These are phyloP conservation scores for Trametes meyenii DNA, from an alignment of 768 basidiomycete species.

Conservation along the genomic window DNA sequence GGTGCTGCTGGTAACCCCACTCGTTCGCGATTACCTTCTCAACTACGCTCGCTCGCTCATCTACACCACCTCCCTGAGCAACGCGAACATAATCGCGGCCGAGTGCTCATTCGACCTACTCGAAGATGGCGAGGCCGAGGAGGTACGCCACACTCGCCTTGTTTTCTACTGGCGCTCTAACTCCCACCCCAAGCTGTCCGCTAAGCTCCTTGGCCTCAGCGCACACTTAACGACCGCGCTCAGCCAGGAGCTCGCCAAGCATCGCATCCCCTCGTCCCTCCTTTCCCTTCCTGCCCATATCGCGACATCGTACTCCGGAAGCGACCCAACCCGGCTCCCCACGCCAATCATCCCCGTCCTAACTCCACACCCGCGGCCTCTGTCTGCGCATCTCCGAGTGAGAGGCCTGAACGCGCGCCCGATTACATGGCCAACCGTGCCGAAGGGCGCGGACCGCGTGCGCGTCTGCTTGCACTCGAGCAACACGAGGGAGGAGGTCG, in stretches of 20 bases:
- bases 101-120: conserved; percentile 82
- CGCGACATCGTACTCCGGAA: conserved; percentile 29
- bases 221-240: conserved; percentile 40
- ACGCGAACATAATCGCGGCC: conserved; percentile 73
- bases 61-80: conserved; percentile 86
- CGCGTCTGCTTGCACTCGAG: conserved; percentile 87
- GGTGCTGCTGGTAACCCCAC: conserved; percentile 69
- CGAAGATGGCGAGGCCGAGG: conserved; percentile 61
- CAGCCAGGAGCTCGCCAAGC: conserved; percentile 31
- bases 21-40: conserved; percentile 81
- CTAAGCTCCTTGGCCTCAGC: conserved; percentile 49
- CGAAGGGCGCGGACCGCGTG: conserved; percentile 82
- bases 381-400: conserved; percentile 65
- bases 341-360: conserved; percentile 88
- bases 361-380: conserved; percentile 72
- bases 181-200: conserved; percentile 31
- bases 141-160: conserved; percentile 39
- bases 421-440: conserved; percentile 89
- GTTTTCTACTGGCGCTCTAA: conserved; percentile 30
- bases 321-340: conserved; percentile 33
- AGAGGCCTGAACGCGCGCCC: conserved; percentile 67
- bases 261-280: conserved; percentile 29
- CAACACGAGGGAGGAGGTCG: conserved; percentile 67
- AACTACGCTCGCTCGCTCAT: conserved; percentile 93
- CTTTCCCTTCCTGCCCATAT: conserved; percentile 38